Evolutionary conservation across 805 yeast species (phyloP), one percentile per base, ranked within the genome.

Genomic region (Lipomyces mesembrius): DNA sequence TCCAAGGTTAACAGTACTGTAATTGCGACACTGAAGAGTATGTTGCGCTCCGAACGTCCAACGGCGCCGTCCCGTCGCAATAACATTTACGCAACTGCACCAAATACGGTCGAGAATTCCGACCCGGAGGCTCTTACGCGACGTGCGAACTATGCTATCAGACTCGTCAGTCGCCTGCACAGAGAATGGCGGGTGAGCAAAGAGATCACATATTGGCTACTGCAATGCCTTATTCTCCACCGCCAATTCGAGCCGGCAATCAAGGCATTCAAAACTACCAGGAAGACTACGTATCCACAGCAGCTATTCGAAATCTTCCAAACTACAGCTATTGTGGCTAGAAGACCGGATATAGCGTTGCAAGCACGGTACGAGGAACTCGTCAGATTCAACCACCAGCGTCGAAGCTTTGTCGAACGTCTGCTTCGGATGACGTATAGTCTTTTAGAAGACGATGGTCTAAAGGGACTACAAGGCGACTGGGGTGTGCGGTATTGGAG

Each of bases 171-270:
- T 6, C 25, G 34, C 12, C n/a, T 63, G 12, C 32, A 52, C 29
- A n/a, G 25, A 6, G 35, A 43, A 20, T 56, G 57, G 51, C 12
- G 35, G 4, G 35, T 63, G 27, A 43, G 63, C 11, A 37, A 49
- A 17, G n/a, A 51, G 8, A 57, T 64, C 32, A 57, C 53, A 34
- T 29, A 34, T 14, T 64, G 67, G 67, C 61, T 60, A 22, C 9
- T 64, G 5, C 53, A 60, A 14, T 34, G 59, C 57, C 32, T 59
- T 29, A 49, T 61, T 25, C n/a, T 17, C 2, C 54, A 60, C 39
- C 55, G 52, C 32, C 64, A 57, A 34, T 57, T 60, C 22, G 63
- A 57, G 22, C 35, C 52, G 6, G 67, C 61, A 11, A n/a, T 64
- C 52, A 27, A 25, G 22, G 49, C 49, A 43, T n/a, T 43, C 22